Base-by-base conservation (phyloP, 2,329 filamentous ascomycete species). In the Didymella segeticola region DNA sequence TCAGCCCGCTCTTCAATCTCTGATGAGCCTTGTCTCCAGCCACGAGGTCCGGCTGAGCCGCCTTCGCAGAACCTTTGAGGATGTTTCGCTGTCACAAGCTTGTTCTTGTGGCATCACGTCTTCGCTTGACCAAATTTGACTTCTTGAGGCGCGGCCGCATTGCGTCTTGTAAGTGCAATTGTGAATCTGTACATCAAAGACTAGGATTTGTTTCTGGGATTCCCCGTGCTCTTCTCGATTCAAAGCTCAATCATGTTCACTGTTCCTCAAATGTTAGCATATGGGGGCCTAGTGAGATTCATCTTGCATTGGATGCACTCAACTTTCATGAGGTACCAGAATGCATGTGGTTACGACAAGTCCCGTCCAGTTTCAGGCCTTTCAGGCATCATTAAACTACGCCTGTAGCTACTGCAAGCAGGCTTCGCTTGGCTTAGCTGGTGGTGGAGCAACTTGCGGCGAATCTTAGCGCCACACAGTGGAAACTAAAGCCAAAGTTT, bases 401-500 rank as follows among this genome's bases (percentile, higher is more conserved):
- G 34, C 39, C 23, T 53, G 54, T 61, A 51, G 62, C 61, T 61
- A 50, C 48, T 63, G 51, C 56, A 60, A 55, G 62, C 56, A 66
- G 53, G 61, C 58, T 42, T 55, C 54, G 54, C 64, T 70, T 67
- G 64, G 63, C 66, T 62, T 61, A 56, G 61, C 54, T 63, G 63
- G 66, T 58, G 68, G 65, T 66, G 70, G 62, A 64, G 62, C 63
- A 70, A 62, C 60, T 56, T 64, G 63, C 66, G 61, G 67, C 67
- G 57, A 63, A 66, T 58, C 47, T 61, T 49, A 70, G 64, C 70
- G 70, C 70, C 70, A 72, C 68, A 65, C 25, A 62, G 58, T 69
- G 67, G 64, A 62, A 71, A 68, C 64, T 50, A 62, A 53, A 58
- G 61, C 69, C 66, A 71, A 62, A 69, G 47, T 61, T 61, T 64